These are phyloP conservation scores for Nepenthes alata DNA, from an alignment of 179 eudicot species.

Conservation along the genomic window DNA sequence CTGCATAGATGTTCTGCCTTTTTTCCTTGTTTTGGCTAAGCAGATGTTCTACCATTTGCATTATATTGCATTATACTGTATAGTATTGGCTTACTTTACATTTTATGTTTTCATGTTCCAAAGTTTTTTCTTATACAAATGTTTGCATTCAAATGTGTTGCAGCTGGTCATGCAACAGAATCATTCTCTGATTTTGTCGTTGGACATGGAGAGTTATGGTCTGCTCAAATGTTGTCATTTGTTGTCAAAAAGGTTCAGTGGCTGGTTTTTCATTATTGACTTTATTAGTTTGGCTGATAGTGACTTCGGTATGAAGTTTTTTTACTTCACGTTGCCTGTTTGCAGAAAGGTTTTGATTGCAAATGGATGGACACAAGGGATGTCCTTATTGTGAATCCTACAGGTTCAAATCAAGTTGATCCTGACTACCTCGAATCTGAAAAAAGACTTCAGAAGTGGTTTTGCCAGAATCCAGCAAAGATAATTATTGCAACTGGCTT, in stretches of 20 bases:
- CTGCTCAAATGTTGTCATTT: slow-evolving; percentile 81
- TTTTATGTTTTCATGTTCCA: too few species aligned
- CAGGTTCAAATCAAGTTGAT: slow-evolving; percentile 81
- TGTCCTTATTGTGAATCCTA: slow-evolving; percentile 86
- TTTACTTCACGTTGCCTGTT: neutral
- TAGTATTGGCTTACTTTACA: neutral
- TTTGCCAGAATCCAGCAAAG: slow-evolving; percentile 47
- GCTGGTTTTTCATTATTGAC: slow-evolving; percentile 7
- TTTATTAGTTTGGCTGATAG: neutral
- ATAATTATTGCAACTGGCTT: slow-evolving; percentile 97
- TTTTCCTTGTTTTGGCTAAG: too few species aligned
- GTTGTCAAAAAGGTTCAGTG: slow-evolving; percentile 59
- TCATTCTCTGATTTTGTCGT: slow-evolving; percentile 96
- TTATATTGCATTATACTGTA: too few species aligned
- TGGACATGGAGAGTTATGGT: slow-evolving; percentile 99
- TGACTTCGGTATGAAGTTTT: neutral
- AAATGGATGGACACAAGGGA: slow-evolving; percentile 97
- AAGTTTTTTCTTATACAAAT: too few species aligned
- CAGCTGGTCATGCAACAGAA: slow-evolving; percentile 98
- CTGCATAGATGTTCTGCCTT: too few species aligned
- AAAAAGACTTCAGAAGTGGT: slow-evolving; percentile 81
- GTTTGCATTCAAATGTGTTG: slow-evolving; percentile 4
- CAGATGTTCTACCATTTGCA: too few species aligned
- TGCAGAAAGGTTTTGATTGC: slow-evolving; percentile 69
- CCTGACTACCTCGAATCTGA: slow-evolving; percentile 81